Evolutionary conservation across 305 asterid genomes (phyloP).

Genomic region (Ilex paraguariensis): DNA sequence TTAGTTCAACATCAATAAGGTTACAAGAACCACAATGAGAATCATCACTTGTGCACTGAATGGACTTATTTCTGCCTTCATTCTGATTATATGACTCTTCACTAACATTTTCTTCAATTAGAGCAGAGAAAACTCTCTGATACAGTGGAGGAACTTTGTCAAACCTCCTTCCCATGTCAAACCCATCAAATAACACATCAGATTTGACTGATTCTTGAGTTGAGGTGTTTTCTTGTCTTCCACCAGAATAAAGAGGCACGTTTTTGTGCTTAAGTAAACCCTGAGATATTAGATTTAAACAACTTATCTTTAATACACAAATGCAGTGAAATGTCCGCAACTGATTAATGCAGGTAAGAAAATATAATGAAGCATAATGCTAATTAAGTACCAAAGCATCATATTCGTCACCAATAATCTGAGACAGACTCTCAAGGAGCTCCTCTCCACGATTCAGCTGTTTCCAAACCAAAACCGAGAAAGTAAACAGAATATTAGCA

Average conservation of each 20-base stretch:
- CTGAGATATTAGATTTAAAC: conserved; percentile 2
- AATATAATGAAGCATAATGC: too few relatives aligned
- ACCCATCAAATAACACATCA: neutral
- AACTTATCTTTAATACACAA: too few relatives aligned
- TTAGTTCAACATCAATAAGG: neutral
- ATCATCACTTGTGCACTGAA: neutral
- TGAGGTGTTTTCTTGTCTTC: neutral
- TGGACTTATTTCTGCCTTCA: conserved; percentile 1
- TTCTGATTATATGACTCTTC: neutral
- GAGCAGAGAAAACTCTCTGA: conserved; percentile 14
- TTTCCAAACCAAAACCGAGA: too few relatives aligned
- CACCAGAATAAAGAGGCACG: too few relatives aligned
- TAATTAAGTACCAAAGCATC: too few relatives aligned
- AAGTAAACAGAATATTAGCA: too few relatives aligned
- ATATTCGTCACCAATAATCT: too few relatives aligned
- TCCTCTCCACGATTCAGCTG: too few relatives aligned
- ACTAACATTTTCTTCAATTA: conserved; percentile 10
- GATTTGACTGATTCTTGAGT: neutral
- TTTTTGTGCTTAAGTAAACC: neutral
- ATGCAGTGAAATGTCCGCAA: too few relatives aligned
- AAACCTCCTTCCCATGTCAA: neutral
- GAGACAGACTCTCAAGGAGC: too few relatives aligned
- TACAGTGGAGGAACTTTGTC: conserved; percentile 7
- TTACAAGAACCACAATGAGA: conserved; percentile 1
- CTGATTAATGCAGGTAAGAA: too few relatives aligned